phyloP scores from a whole-genome alignment of 2,329 filamentous ascomycete species.

The Clarireedia monteithiana region DNA sequence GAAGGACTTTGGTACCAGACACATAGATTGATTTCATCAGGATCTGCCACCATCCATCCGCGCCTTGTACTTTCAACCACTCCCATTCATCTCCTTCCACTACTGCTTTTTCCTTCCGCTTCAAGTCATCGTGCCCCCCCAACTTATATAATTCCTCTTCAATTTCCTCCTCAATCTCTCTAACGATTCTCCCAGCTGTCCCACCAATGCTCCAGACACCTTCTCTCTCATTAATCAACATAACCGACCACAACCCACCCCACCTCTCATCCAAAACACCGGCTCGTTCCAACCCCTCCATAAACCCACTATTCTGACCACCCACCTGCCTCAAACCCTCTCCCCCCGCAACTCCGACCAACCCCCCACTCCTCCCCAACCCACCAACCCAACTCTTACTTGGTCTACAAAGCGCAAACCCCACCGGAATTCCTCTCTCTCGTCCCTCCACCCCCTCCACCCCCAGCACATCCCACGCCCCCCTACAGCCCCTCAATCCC shows the following conservation, averaged over 20 bases:
- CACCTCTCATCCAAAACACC: slow-evolving; percentile 9
- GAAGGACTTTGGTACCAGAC: slow-evolving; percentile 14
- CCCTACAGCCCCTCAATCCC: too few relatives aligned
- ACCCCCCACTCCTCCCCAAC: background rate
- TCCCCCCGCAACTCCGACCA: slow-evolving; percentile 15
- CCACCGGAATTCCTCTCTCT: slow-evolving; percentile 8
- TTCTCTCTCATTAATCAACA: slow-evolving; percentile 18
- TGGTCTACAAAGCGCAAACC: slow-evolving; percentile 21
- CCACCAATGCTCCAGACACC: slow-evolving; percentile 20
- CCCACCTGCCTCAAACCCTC: slow-evolving; percentile 3
- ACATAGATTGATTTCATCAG: slow-evolving; percentile 17
- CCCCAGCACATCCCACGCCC: background rate
- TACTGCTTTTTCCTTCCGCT: background rate
- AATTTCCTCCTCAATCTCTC: slow-evolving; percentile 7
- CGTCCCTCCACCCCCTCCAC: background rate
- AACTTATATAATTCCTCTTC: background rate
- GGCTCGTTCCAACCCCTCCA: slow-evolving; percentile 15
- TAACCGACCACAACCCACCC: slow-evolving; percentile 16
- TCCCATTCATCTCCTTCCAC: slow-evolving; percentile 12
- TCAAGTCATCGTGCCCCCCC: background rate
- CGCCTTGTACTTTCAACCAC: slow-evolving; percentile 19
- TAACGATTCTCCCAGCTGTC: slow-evolving; percentile 9
- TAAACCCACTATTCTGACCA: slow-evolving; percentile 1
- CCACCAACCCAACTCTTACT: slow-evolving; percentile 15
- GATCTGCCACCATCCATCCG: slow-evolving; percentile 22